Percentiles rank a stretch among this genome's conserved stretches.
phyloP scores from a whole-genome alignment of 352 stramenopile genomes.

The Globisporangium lucens region DNA sequence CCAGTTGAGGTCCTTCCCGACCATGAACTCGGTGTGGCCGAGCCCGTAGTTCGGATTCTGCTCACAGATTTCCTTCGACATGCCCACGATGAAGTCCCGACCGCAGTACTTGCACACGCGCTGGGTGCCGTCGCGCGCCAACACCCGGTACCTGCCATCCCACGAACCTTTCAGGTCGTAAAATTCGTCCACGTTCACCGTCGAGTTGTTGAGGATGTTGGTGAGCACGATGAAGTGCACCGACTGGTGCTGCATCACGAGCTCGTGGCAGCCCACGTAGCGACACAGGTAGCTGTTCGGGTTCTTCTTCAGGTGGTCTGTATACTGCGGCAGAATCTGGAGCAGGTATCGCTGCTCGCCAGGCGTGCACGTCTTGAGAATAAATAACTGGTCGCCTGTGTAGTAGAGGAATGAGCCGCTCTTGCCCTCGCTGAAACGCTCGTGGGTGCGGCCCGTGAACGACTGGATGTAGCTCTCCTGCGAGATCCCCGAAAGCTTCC shows the following conservation, averaged over 20 bases:
- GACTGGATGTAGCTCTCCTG: conserved; percentile 74
- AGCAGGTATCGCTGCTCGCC: conserved; percentile 82
- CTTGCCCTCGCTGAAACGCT: conserved; percentile 89
- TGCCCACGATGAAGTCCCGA: conserved; percentile 83
- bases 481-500: conserved; percentile 74
- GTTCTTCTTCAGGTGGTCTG: conserved; percentile 69
- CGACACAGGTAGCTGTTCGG: conserved; percentile 87
- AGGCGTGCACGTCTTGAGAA: conserved; percentile 87
- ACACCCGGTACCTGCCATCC: conserved; percentile 72
- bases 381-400: conserved; percentile 85
- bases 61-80: conserved; percentile 75
- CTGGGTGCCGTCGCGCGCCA: conserved; percentile 64
- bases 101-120: conserved; percentile 87
- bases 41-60: conserved; percentile 57
- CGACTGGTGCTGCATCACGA: conserved; percentile 84
- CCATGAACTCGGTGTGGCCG: conserved; percentile 74
- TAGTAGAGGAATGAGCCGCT: conserved; percentile 89
- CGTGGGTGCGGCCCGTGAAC: conserved; percentile 73
- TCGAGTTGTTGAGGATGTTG: conserved; percentile 87
- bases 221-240: conserved; percentile 87
- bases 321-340: conserved; percentile 88
- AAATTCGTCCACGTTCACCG: conserved; percentile 82
- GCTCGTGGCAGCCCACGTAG: conserved; percentile 86
- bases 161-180: conserved; percentile 91
- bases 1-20: conserved; percentile 89